Evolutionary conservation across 192 early-diverging fungal genomes (phyloP).

Genomic region (Podila epigama): DNA sequence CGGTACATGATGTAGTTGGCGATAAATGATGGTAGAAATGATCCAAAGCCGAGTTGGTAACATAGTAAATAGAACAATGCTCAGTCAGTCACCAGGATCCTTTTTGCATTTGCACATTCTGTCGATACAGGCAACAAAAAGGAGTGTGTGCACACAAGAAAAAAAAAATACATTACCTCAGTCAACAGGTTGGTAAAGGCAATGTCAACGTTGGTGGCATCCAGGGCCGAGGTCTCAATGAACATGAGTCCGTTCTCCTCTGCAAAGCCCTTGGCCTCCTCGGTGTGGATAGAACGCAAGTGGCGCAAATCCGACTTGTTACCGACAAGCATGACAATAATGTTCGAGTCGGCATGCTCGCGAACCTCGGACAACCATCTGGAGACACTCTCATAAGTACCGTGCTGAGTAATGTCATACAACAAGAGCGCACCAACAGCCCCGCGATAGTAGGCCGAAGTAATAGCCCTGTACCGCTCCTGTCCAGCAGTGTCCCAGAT

Average conservation of each 20-base stretch:
- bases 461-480: constrained; percentile 89
- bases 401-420: constrained; percentile 73
- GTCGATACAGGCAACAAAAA: no score
- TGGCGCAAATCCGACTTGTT: constrained; percentile 93
- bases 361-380: constrained; percentile 98
- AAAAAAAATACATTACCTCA: constrained; percentile 16
- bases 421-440: constrained; percentile 94
- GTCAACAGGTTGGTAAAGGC: constrained; percentile 66
- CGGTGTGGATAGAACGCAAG: constrained; percentile 74
- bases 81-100: no score
- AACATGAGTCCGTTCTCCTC: constrained; percentile 84
- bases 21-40: no score
- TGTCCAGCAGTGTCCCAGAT: constrained; percentile 82
- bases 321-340: constrained; percentile 93
- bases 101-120: no score
- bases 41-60: background rate
- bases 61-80: background rate
- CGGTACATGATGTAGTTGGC: no score
- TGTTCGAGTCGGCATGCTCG: constrained; percentile 92
- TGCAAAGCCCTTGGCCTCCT: constrained; percentile 86
- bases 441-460: constrained; percentile 91
- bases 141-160: background rate
- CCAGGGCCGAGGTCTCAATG: constrained; percentile 79
- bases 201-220: constrained; percentile 87
- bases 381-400: constrained; percentile 89